These are phyloP conservation scores for Truncatella angustata DNA, from an alignment of 2,329 filamentous ascomycete genomes.

Conservation along the genomic window DNA sequence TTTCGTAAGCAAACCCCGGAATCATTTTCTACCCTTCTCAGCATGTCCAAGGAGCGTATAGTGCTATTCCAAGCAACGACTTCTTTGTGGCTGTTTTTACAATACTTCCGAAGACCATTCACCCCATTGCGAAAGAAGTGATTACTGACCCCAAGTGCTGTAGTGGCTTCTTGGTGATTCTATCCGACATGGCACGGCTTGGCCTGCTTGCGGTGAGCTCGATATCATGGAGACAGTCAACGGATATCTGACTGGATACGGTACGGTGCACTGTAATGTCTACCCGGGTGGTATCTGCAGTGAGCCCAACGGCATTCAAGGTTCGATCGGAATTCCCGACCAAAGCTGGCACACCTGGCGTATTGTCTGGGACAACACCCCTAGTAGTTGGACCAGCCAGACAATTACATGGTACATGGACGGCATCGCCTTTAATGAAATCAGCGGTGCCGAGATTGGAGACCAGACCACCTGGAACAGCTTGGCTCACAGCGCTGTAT, in stretches of 20 bases:
- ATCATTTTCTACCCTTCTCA: too few relatives aligned
- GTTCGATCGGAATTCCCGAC: slow-evolving; percentile 16
- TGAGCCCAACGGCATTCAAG: slow-evolving; percentile 35
- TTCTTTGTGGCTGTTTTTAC: too few relatives aligned
- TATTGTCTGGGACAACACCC: slow-evolving; percentile 41
- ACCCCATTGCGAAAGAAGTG: too few relatives aligned
- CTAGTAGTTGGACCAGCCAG: slow-evolving; percentile 42
- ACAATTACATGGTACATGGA: slow-evolving; percentile 49
- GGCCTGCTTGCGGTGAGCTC: slow-evolving; percentile 42
- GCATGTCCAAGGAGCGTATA: too few relatives aligned
- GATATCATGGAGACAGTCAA: slow-evolving; percentile 45
- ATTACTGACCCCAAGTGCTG: too few relatives aligned
- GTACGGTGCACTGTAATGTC: slow-evolving; percentile 41
- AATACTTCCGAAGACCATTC: too few relatives aligned
- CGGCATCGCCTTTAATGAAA: slow-evolving; percentile 39
- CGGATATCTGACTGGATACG: slow-evolving; percentile 31
- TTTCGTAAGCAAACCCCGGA: too few relatives aligned
- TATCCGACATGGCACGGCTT: slow-evolving; percentile 37
- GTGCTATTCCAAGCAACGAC: too few relatives aligned
- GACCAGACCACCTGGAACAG: slow-evolving; percentile 41
- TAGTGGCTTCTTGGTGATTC: slow-evolving; percentile 41
- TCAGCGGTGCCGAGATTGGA: slow-evolving; percentile 40
- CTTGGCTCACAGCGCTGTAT: slow-evolving; percentile 40
- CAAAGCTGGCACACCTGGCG: slow-evolving; percentile 9
- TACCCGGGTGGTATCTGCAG: slow-evolving; percentile 38